Base-by-base conservation (phyloP, 352 stramenopile species). In the Pythium sukuiense region DNA sequence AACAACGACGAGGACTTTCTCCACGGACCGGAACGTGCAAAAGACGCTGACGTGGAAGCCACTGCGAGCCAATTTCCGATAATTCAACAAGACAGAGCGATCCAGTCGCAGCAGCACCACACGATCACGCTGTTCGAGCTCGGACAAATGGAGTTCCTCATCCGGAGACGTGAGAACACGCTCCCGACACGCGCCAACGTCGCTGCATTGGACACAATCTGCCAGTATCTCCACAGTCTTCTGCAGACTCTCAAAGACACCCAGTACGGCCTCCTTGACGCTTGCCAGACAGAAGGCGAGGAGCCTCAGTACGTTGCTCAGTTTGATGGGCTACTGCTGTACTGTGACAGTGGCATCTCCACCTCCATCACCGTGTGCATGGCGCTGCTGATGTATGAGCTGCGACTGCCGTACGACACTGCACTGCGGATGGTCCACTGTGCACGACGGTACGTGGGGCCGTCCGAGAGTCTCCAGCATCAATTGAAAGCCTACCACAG, bases 321-420 rank as follows among this genome's bases (percentile, higher is more conserved):
- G 16, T 37, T 65, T 13, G 65, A 66, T 37, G 57, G 61, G 35
- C 16, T 83, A n/a, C 30, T 83, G 41, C 26, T 83, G 8, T 77
- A 73, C 55, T 83, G 76, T 52, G 67, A 74, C 24, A 73, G 43
- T 48, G 73, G 73, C 20, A 43, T 70, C 29, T 70, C 63, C 14
- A 63, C 55, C 4, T 78, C 68, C 24, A 62, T 79, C n/a, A 46
- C 67, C 6, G 50, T 81, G 8, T 76, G 67, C 13, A 56, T 72
- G 4, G 76, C 71, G n/a, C 45, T 83, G 61, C 56, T 83, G 12
- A 76, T 81, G 73, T 65, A 50, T 14, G 71, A 72, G 32, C 77
- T 74, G 48, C 43, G 60, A n/a, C 46, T 81, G 4, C 59, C 65
- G 27, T 69, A 79, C 6, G 55, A 63, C 16, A 24, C 65, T 2